Conservation (phyloP, 2,329 filamentous ascomycete genomes). For the Pestalotiopsis sp. region DNA sequence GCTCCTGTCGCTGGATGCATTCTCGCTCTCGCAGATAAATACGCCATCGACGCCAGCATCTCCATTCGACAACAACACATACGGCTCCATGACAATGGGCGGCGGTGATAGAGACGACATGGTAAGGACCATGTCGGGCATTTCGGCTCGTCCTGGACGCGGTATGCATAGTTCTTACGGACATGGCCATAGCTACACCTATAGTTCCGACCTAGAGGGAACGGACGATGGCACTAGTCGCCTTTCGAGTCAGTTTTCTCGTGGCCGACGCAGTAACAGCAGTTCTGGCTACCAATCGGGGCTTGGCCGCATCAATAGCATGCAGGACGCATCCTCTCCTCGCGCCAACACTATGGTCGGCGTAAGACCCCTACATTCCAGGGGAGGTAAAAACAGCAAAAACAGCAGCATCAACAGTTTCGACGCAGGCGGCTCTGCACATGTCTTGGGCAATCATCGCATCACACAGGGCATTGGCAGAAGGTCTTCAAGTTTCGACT, state of each 20-base stretch:
- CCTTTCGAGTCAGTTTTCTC: slow-evolving; percentile 53
- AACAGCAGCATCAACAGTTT: slow-evolving; percentile 71
- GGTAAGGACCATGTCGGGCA: slow-evolving; percentile 29
- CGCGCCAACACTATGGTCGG: slow-evolving; percentile 37
- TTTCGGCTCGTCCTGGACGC: slow-evolving; percentile 22
- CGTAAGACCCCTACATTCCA: slow-evolving; percentile 49
- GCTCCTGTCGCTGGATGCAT: slow-evolving; percentile 88
- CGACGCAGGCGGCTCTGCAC: slow-evolving; percentile 60
- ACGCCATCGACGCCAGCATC: slow-evolving; percentile 32
- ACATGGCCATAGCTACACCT: slow-evolving; percentile 52
- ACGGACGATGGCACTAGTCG: slow-evolving; percentile 54
- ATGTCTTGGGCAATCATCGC: slow-evolving; percentile 60
- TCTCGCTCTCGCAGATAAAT: slow-evolving; percentile 58
- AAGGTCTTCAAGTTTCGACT: slow-evolving; percentile 77
- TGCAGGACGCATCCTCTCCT: slow-evolving; percentile 50
- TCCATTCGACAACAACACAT: slow-evolving; percentile 37
- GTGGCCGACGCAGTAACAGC: slow-evolving; percentile 77
- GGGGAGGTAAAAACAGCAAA: slow-evolving; percentile 69
- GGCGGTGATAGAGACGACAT: slow-evolving; percentile 25
- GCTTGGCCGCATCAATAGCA: slow-evolving; percentile 65
- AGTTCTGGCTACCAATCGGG: slow-evolving; percentile 70
- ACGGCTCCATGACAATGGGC: slow-evolving; percentile 22
- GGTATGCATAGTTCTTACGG: slow-evolving; percentile 19
- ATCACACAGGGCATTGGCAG: slow-evolving; percentile 54
- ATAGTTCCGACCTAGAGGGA: slow-evolving; percentile 64